Evolutionary conservation across 371 early-diverging fungal species (phyloP).

Genomic region (Batrachochytrium dendrobatidis): DNA sequence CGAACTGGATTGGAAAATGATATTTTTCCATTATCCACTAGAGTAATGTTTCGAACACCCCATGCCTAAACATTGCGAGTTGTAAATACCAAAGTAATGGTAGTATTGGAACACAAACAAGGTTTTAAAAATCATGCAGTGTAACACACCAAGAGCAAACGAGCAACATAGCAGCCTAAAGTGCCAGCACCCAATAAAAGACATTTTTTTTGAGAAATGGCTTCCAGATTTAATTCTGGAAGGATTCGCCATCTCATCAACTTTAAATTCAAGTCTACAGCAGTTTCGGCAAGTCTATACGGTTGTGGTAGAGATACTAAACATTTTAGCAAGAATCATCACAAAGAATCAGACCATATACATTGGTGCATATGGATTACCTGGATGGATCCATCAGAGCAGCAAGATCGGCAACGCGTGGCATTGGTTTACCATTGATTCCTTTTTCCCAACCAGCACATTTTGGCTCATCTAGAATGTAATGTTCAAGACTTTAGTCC

Average conservation of each 20-base stretch:
- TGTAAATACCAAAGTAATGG: too few species aligned
- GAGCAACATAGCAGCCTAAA: constrained; percentile 87
- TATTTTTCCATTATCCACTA: constrained; percentile 87
- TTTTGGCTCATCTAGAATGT: constrained; percentile 42
- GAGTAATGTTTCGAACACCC: constrained; percentile 88
- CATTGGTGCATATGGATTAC: constrained; percentile 22
- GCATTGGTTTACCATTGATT: constrained; percentile 66
- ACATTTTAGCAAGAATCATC: not conserved
- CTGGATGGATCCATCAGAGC: constrained; percentile 73
- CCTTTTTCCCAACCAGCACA: constrained; percentile 90
- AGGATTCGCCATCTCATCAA: constrained; percentile 93
- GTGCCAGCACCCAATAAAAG: constrained; percentile 93
- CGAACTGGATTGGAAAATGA: constrained; percentile 94
- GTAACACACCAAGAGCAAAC: constrained; percentile 55
- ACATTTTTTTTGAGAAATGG: constrained; percentile 63
- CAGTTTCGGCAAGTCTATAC: constrained; percentile 65
- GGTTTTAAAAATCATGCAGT: too few species aligned
- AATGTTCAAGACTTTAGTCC: too few species aligned
- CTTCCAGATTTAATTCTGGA: constrained; percentile 76
- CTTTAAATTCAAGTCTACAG: constrained; percentile 87
- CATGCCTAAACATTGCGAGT: constrained; percentile 76
- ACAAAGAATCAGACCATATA: not conserved
- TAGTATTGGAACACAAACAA: too few species aligned
- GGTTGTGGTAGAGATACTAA: not conserved
- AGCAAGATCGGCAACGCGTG: constrained; percentile 76